Percentiles rank a stretch among this genome's conserved stretches.
These are phyloP conservation scores for Penicillium coffeae DNA, from an alignment of 495 filamentous ascomycete genomes.

Conservation along the genomic window DNA sequence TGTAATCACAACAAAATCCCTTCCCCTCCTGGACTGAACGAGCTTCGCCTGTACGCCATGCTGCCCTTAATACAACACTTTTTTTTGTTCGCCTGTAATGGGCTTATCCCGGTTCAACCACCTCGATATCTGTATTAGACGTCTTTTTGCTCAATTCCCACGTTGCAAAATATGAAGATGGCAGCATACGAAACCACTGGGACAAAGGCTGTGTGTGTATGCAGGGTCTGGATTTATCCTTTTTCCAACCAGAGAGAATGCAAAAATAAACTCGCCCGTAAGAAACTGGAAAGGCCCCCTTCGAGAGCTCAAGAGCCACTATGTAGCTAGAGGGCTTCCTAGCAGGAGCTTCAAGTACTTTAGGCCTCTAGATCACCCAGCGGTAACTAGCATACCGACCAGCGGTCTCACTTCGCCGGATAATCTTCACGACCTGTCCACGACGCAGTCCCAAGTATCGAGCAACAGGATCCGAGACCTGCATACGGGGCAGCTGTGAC, in stretches of 20 bases:
- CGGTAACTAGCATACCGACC: slow-evolving; percentile 60
- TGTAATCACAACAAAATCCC: slow-evolving; percentile 26
- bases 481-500: slow-evolving; percentile 90
- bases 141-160: too few species aligned
- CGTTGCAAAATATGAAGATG: neutral
- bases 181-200: slow-evolving; percentile 3
- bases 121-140: neutral
- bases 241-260: neutral
- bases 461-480: slow-evolving; percentile 86
- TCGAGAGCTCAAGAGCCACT: neutral
- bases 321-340: neutral
- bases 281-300: neutral
- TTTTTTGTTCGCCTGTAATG: slow-evolving; percentile 26
- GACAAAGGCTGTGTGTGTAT: slow-evolving; percentile 13
- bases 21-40: slow-evolving; percentile 24
- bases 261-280: neutral
- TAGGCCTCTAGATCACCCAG: slow-evolving; percentile 53
- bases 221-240: slow-evolving; percentile 9
- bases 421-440: slow-evolving; percentile 98
- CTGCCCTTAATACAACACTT: slow-evolving; percentile 40
- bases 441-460: slow-evolving; percentile 86
- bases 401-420: slow-evolving; percentile 67
- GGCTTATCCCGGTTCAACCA: neutral
- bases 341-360: neutral
- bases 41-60: slow-evolving; percentile 45